phyloP scores from a whole-genome alignment of 208 protist genomes.

The Phytomonas serpens region DNA sequence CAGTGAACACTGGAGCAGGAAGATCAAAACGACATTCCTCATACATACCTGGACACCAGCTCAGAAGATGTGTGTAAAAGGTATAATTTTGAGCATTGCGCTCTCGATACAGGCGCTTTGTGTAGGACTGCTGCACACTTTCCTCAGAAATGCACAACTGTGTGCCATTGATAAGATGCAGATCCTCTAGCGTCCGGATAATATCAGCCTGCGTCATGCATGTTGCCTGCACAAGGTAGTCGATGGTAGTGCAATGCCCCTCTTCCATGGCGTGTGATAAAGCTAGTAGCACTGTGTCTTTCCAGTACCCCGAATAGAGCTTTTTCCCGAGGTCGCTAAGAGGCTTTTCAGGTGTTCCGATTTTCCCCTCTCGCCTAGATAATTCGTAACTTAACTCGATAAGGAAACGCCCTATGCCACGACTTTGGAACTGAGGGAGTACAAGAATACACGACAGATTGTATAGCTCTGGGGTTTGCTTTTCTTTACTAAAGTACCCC shows the following conservation, averaged over 20 bases:
- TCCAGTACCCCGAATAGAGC: slow-evolving; percentile 93
- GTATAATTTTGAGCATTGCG: slow-evolving; percentile 61
- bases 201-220: slow-evolving; percentile 73
- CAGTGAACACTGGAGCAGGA: slow-evolving; percentile 2
- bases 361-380: slow-evolving; percentile 91
- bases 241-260: slow-evolving; percentile 61
- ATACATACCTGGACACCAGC: slow-evolving; percentile 77
- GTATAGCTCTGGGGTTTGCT: slow-evolving; percentile 94
- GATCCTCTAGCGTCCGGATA: slow-evolving; percentile 56
- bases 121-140: slow-evolving; percentile 60
- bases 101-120: slow-evolving; percentile 65
- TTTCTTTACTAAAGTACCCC: slow-evolving; percentile 99
- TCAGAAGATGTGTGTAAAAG: slow-evolving; percentile 83
- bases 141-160: slow-evolving; percentile 78
- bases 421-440: slow-evolving; percentile 93
- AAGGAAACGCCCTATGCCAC: slow-evolving; percentile 97
- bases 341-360: slow-evolving; percentile 98
- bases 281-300: slow-evolving; percentile 77
- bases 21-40: slow-evolving; percentile 25
- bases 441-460: slow-evolving; percentile 99
- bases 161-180: slow-evolving; percentile 44
- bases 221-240: slow-evolving; percentile 78
- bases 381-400: slow-evolving; percentile 98
- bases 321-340: slow-evolving; percentile 97
- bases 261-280: slow-evolving; percentile 69